A percentile compares a stretch with the other conserved stretches of the same genome.
phyloP scores from a whole-genome alignment of 2,329 filamentous ascomycete genomes.

The Phialophora tarda region DNA sequence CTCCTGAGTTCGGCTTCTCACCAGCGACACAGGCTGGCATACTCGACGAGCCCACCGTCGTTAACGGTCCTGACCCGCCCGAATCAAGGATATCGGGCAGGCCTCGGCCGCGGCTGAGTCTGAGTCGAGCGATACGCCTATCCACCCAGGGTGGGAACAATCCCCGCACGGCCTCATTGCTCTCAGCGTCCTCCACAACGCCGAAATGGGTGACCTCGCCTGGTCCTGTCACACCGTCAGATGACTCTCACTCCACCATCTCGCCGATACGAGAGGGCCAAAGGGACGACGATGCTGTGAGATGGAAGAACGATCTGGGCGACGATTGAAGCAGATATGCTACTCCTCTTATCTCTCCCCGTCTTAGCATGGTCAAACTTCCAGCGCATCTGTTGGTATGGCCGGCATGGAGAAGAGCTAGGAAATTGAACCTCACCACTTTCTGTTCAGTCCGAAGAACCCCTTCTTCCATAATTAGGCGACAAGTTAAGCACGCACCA shows the following conservation, averaged over 20 bases:
- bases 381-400: neutral
- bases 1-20: slow-evolving; percentile 12
- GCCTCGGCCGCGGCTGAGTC: slow-evolving; percentile 11
- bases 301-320: slow-evolving; percentile 24
- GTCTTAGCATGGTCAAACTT: neutral
- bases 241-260: slow-evolving; percentile 2
- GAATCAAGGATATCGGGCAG: slow-evolving; percentile 1
- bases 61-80: neutral
- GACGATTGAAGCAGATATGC: slow-evolving; percentile 14
- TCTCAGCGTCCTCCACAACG: slow-evolving; percentile 3
- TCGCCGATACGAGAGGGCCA: slow-evolving; percentile 11
- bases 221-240: slow-evolving; percentile 6
- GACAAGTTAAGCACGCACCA: too few species aligned
- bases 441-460: neutral
- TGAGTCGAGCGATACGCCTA: slow-evolving; percentile 11
- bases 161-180: slow-evolving; percentile 8
- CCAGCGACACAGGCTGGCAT: neutral
- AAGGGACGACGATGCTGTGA: neutral
- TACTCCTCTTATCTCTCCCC: neutral
- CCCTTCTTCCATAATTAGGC: neutral
- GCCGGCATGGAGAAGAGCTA: neutral
- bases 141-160: neutral
- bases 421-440: neutral
- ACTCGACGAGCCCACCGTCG: slow-evolving; percentile 3
- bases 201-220: slow-evolving; percentile 9